These are phyloP conservation scores for Tetragonia tetragonoides DNA, from an alignment of 148 eudicot species.

Conservation along the genomic window DNA sequence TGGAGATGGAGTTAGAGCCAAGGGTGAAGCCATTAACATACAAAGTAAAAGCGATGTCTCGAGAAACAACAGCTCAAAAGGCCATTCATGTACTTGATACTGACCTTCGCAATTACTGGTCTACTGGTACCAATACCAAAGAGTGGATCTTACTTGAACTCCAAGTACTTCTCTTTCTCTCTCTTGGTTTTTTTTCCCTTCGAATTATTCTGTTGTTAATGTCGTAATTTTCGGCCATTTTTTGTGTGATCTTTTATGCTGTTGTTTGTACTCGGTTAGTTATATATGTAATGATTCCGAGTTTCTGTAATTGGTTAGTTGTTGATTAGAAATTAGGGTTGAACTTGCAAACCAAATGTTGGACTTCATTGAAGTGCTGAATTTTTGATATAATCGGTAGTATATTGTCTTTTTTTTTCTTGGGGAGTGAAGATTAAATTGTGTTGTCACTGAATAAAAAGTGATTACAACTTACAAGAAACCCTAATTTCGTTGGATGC, in stretches of 20 bases:
- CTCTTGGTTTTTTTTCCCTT: too few species aligned
- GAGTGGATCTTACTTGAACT: slow-evolving; percentile 88
- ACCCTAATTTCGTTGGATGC: too few species aligned
- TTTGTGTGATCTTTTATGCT: background rate
- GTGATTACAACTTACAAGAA: too few species aligned
- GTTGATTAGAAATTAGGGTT: background rate
- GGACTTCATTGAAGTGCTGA: background rate
- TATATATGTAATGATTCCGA: background rate
- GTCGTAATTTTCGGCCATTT: background rate
- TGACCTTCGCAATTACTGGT: slow-evolving; percentile 85
- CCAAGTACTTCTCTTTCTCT: slow-evolving; percentile 33
- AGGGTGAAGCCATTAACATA: slow-evolving; percentile 57
- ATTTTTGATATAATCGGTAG: too few species aligned
- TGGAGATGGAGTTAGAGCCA: slow-evolving; percentile 61
- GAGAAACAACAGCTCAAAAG: slow-evolving; percentile 73
- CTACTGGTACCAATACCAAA: slow-evolving; percentile 74
- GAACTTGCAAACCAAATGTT: background rate
- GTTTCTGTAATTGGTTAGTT: background rate
- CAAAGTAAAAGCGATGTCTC: slow-evolving; percentile 71
- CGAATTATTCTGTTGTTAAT: background rate
- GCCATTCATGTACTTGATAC: slow-evolving; percentile 53
- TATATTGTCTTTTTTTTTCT: too few species aligned
- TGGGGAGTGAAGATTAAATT: too few species aligned
- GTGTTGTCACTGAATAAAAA: too few species aligned
- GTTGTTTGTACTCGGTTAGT: background rate